These are phyloP conservation scores for Tricholomella constricta DNA, from an alignment of 768 basidiomycete species.

Conservation along the genomic window DNA sequence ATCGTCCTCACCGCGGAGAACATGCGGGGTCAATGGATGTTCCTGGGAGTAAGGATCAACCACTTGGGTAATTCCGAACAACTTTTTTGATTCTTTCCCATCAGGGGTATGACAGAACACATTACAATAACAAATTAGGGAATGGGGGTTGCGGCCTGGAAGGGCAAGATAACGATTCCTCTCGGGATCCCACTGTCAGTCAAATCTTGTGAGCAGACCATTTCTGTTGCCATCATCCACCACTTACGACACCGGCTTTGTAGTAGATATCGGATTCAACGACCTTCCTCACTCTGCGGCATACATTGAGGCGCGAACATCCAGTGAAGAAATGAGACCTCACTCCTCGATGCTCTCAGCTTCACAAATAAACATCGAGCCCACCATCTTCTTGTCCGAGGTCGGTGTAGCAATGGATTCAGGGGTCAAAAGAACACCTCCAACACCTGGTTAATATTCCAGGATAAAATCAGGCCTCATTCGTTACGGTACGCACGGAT, in stretches of 20 bases:
- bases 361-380: conserved; percentile 58
- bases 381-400: conserved; percentile 57
- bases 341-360: conserved; percentile 53
- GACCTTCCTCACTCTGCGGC: conserved; percentile 35
- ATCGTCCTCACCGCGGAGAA: conserved; percentile 5
- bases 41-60: neutral
- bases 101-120: neutral
- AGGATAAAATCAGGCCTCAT: neutral
- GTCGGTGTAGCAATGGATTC: conserved; percentile 51
- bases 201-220: neutral
- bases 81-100: neutral
- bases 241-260: conserved; percentile 41
- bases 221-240: neutral
- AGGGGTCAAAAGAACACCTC: conserved; percentile 59
- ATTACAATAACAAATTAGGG: conserved; percentile 15
- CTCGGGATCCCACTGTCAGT: conserved; percentile 57
- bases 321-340: conserved; percentile 8
- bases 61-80: neutral
- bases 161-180: conserved; percentile 52
- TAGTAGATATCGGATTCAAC: conserved; percentile 46
- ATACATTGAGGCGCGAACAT: neutral
- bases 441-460: conserved; percentile 46
- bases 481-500: conserved; percentile 45
- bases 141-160: conserved; percentile 38
- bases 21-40: neutral